Conservation (phyloP, 768 basidiomycete genomes). For the Auriscalpium vulgare region DNA sequence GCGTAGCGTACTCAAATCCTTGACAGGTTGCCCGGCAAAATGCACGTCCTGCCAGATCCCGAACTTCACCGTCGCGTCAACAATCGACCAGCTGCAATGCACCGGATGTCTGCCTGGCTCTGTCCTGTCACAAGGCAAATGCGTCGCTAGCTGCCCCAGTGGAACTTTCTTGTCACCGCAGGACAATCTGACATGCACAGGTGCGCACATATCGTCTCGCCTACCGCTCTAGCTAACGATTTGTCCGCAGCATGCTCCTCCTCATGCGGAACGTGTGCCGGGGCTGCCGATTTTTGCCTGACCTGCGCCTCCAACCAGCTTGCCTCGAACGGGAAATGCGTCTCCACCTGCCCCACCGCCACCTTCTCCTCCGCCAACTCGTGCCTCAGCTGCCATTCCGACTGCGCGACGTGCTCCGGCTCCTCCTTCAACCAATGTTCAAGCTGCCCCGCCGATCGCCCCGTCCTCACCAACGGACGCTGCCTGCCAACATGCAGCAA, state of each 20-base stretch:
- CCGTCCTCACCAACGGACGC: conserved; percentile 67
- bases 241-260: conserved; percentile 53
- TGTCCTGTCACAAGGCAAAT: conserved; percentile 62
- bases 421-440: conserved; percentile 71
- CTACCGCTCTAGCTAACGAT: conserved; percentile 4
- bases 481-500: conserved; percentile 74
- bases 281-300: conserved; percentile 61
- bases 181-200: conserved; percentile 66
- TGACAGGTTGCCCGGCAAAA: conserved; percentile 69
- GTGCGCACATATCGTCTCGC: conserved; percentile 33
- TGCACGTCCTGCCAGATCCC: conserved; percentile 74
- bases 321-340: conserved; percentile 67
- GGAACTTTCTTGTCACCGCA: conserved; percentile 65
- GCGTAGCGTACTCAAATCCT: conserved; percentile 1
- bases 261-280: conserved; percentile 65
- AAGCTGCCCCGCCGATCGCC: conserved; percentile 56
- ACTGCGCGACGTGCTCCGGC: conserved; percentile 81
- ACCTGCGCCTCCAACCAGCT: conserved; percentile 61
- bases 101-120: conserved; percentile 74
- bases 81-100: conserved; percentile 58
- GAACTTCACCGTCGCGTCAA: conserved; percentile 62
- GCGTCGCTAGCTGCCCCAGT: conserved; percentile 61
- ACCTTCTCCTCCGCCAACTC: conserved; percentile 57
- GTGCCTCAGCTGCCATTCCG: conserved; percentile 76
- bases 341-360: conserved; percentile 64